Percentiles rank a stretch among this genome's conserved stretches.
These are phyloP conservation scores for Phanerochaete sordida DNA, from an alignment of 768 basidiomycete genomes.

Conservation along the genomic window DNA sequence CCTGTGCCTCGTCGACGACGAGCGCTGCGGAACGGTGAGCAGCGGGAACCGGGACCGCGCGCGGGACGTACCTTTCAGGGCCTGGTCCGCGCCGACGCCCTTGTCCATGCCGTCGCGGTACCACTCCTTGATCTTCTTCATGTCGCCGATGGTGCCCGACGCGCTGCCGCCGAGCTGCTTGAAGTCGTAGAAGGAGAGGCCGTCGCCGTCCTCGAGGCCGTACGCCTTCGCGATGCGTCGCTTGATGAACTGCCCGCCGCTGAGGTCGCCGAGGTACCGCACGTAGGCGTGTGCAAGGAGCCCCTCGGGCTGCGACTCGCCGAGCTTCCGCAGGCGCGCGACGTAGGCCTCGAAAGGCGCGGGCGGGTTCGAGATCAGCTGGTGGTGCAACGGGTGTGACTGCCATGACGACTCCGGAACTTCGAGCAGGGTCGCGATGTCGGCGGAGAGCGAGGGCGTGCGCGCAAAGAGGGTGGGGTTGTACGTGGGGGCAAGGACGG, in stretches of 20 bases:
- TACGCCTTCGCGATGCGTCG: conserved; percentile 65
- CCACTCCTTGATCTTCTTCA: conserved; percentile 75
- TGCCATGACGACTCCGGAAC: conserved; percentile 53
- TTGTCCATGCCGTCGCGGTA: conserved; percentile 45
- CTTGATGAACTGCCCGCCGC: conserved; percentile 72
- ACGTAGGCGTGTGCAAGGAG: conserved; percentile 80
- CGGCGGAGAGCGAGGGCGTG: conserved; percentile 54
- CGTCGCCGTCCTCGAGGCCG: conserved; percentile 47
- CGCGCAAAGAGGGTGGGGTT: conserved; percentile 68
- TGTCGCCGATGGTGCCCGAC: conserved; percentile 49
- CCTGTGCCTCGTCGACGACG: conserved; percentile 27
- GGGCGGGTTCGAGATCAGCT: conserved; percentile 45
- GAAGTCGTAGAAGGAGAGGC: conserved; percentile 67
- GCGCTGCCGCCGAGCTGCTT: conserved; percentile 47
- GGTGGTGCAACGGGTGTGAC: conserved; percentile 48
- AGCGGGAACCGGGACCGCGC: not conserved
- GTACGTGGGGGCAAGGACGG: conserved; percentile 63
- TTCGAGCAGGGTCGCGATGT: conserved; percentile 62
- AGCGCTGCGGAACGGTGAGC: not conserved
- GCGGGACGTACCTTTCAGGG: conserved; percentile 30
- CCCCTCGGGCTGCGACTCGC: conserved; percentile 27
- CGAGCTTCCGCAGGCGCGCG: conserved; percentile 47
- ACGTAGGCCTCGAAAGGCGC: conserved; percentile 49
- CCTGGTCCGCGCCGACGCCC: conserved; percentile 29
- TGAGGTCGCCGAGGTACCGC: conserved; percentile 79